These are phyloP conservation scores for Pythium aphanidermatum DNA, from an alignment of 352 stramenopile genomes.

Conservation along the genomic window DNA sequence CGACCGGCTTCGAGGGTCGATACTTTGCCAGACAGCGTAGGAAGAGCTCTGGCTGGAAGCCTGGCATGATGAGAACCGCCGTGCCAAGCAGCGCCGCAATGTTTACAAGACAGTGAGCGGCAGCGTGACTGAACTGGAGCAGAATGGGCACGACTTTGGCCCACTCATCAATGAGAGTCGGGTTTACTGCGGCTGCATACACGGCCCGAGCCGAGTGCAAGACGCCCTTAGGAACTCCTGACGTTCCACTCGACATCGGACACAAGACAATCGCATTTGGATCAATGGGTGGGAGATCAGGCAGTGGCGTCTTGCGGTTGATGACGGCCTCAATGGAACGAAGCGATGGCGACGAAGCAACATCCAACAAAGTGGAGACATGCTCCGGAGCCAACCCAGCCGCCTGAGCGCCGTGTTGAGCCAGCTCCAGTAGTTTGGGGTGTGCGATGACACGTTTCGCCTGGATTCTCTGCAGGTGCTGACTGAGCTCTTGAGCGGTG, in stretches of 20 bases:
- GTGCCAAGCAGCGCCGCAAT: slow-evolving; percentile 77
- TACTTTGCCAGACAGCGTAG: slow-evolving; percentile 59
- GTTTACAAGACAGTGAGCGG: slow-evolving; percentile 72
- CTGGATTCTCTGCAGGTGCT: slow-evolving; percentile 30
- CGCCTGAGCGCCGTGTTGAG: neutral
- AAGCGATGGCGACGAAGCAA: neutral
- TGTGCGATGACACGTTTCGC: slow-evolving; percentile 12
- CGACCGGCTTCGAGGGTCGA: slow-evolving; percentile 28
- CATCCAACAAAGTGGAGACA: neutral
- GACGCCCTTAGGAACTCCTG: slow-evolving; percentile 83
- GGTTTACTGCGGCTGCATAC: slow-evolving; percentile 81
- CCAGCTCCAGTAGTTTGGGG: slow-evolving; percentile 2
- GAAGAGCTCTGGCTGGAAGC: slow-evolving; percentile 88
- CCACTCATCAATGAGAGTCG: slow-evolving; percentile 49
- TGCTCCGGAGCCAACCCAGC: neutral
- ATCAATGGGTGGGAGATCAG: slow-evolving; percentile 22
- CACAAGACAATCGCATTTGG: slow-evolving; percentile 51
- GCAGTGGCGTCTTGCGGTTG: too few relatives aligned
- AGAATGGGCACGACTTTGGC: slow-evolving; percentile 33
- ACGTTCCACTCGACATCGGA: slow-evolving; percentile 93
- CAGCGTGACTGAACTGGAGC: slow-evolving; percentile 95
- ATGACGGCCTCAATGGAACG: too few relatives aligned
- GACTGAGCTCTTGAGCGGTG: slow-evolving; percentile 25
- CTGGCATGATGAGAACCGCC: slow-evolving; percentile 22
- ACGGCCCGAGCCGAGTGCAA: slow-evolving; percentile 88